Conservation (phyloP, 1,284 basidiomycete species). For the Naganishia cerealis region DNA sequence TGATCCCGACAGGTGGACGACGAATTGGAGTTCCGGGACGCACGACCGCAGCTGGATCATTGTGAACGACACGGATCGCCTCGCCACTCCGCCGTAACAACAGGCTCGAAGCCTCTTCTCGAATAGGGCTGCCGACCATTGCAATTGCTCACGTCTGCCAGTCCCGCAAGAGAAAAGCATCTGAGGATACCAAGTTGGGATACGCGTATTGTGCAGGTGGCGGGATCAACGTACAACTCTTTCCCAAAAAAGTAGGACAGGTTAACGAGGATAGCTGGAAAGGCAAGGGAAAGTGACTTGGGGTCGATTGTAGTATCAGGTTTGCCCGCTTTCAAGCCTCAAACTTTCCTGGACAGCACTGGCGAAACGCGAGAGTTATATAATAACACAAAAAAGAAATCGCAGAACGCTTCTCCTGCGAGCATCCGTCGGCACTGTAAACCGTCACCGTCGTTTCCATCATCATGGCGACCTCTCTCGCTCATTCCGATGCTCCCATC, state of each 20-base stretch:
- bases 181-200: neutral
- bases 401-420: conserved; percentile 2
- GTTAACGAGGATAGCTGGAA: neutral
- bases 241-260: neutral
- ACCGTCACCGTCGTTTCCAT: neutral
- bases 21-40: neutral
- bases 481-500: conserved; percentile 88
- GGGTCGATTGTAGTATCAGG: conserved; percentile 5
- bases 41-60: neutral
- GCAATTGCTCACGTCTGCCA: neutral
- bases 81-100: neutral
- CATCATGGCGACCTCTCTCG: conserved; percentile 55
- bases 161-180: neutral
- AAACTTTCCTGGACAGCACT: conserved; percentile 1
- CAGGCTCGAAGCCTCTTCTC: neutral
- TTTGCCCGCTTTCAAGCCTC: neutral
- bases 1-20: neutral
- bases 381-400: conserved; percentile 1
- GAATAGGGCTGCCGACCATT: neutral
- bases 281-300: neutral
- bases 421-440: neutral
- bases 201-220: neutral
- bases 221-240: neutral
- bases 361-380: neutral
- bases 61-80: conserved; percentile 4